Evolutionary conservation across 2,329 filamentous ascomycete genomes (phyloP).

Genomic region (Penicillium sp.): DNA sequence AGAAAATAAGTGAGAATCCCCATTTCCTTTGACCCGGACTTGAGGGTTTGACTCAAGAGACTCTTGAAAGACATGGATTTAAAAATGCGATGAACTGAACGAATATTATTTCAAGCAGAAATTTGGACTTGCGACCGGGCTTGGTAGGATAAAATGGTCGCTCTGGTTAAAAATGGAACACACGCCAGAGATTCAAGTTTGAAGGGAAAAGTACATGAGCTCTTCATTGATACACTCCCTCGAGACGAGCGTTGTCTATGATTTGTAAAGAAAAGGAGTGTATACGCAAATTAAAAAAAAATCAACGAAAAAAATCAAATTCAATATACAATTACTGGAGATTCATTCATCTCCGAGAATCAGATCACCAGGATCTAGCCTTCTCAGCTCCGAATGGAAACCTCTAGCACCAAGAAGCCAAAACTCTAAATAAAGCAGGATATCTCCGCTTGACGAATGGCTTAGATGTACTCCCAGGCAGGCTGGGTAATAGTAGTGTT

Average conservation of each 20-base stretch:
- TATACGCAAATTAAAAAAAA: background rate
- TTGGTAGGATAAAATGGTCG: background rate
- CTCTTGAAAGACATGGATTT: too few relatives aligned
- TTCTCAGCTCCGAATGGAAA: background rate
- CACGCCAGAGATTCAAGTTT: too few relatives aligned
- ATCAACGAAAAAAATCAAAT: background rate
- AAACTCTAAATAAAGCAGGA: background rate
- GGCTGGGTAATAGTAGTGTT: conserved; percentile 21
- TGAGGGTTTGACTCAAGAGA: too few relatives aligned
- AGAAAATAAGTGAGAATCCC: background rate
- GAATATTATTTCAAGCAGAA: too few relatives aligned
- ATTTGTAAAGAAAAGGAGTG: background rate
- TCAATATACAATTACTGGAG: background rate
- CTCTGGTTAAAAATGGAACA: too few relatives aligned
- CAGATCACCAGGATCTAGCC: background rate
- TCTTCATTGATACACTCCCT: background rate
- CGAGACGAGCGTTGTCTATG: background rate
- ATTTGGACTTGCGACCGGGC: too few relatives aligned
- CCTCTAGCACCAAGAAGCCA: background rate
- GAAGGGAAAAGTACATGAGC: background rate
- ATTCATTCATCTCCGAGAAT: too few relatives aligned
- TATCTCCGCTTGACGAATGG: background rate
- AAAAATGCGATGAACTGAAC: too few relatives aligned
- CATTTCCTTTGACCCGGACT: background rate
- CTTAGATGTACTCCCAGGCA: conserved; percentile 47